Evolutionary conservation across 331 rosid genomes (phyloP).

Genomic region (Quercus lobata): DNA sequence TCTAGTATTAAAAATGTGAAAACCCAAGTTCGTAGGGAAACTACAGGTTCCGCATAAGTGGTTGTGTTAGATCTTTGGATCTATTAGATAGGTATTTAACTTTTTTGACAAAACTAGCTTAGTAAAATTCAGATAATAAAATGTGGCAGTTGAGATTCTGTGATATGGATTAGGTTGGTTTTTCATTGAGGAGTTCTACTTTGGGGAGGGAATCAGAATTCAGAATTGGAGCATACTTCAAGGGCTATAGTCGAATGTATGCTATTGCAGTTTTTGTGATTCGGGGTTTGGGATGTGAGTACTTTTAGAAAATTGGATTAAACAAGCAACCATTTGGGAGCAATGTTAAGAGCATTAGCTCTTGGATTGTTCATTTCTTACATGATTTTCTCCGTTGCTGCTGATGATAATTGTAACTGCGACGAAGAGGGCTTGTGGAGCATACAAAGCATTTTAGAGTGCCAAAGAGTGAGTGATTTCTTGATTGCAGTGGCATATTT

Average conservation of each 20-base stretch:
- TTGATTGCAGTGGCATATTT: slow-evolving; percentile 97
- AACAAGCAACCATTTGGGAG: slow-evolving; percentile 45
- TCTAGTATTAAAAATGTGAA: background rate
- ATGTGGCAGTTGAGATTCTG: background rate
- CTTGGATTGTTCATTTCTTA: slow-evolving; percentile 53
- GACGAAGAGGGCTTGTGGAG: slow-evolving; percentile 92
- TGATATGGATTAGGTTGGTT: background rate
- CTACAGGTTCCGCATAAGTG: slow-evolving; percentile 11
- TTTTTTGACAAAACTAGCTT: background rate
- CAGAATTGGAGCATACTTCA: background rate
- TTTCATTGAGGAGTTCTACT: background rate
- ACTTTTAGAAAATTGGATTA: slow-evolving; percentile 59
- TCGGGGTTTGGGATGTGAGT: slow-evolving; percentile 18
- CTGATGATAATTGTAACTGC: slow-evolving; percentile 84
- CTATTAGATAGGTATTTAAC: background rate
- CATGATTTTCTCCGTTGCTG: slow-evolving; percentile 49
- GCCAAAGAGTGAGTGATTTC: slow-evolving; percentile 97
- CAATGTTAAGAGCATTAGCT: slow-evolving; percentile 88
- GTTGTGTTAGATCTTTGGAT: slow-evolving; percentile 16
- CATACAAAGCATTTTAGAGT: slow-evolving; percentile 78
- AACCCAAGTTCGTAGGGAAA: background rate
- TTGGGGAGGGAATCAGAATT: background rate
- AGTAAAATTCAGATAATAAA: slow-evolving; percentile 8
- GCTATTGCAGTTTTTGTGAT: background rate
- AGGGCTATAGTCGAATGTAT: background rate